Percentiles rank a stretch among this genome's conserved stretches.
phyloP scores from a whole-genome alignment of 306 rosid species.

The Sindora glabra region DNA sequence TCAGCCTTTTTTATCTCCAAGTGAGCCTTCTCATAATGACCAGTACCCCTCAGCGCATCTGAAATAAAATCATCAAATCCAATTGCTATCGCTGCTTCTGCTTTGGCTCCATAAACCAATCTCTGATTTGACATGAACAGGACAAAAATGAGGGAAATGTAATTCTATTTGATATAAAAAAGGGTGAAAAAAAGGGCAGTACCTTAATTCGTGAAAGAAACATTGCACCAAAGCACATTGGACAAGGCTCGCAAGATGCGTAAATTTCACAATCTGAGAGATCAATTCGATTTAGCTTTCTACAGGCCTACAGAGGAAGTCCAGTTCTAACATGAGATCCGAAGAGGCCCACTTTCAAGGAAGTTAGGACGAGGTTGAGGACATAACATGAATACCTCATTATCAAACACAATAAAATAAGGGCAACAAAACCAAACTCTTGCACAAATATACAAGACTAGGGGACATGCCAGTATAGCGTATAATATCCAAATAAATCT shows the following conservation, averaged over 20 bases:
- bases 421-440: no score
- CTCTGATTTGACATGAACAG: constrained; percentile 42
- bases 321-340: constrained; percentile 6
- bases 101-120: constrained; percentile 83
- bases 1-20: constrained; percentile 88
- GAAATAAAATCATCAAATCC: constrained; percentile 81
- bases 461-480: no score
- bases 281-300: constrained; percentile 62
- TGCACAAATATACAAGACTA: no score
- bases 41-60: constrained; percentile 78
- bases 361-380: no score
- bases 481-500: no score
- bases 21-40: constrained; percentile 55
- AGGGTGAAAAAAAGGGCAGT: background rate
- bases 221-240: constrained; percentile 96
- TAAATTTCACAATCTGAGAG: constrained; percentile 85
- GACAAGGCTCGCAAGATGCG: constrained; percentile 95
- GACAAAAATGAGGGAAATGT: background rate
- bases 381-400: no score
- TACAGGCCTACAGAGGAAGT: constrained; percentile 53
- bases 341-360: no score
- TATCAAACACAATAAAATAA: no score
- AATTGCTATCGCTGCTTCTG: constrained; percentile 77
- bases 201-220: constrained; percentile 86
- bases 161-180: no score